phyloP scores from a whole-genome alignment of 2,329 filamentous ascomycete genomes.

The Cyphellophora attinorum region DNA sequence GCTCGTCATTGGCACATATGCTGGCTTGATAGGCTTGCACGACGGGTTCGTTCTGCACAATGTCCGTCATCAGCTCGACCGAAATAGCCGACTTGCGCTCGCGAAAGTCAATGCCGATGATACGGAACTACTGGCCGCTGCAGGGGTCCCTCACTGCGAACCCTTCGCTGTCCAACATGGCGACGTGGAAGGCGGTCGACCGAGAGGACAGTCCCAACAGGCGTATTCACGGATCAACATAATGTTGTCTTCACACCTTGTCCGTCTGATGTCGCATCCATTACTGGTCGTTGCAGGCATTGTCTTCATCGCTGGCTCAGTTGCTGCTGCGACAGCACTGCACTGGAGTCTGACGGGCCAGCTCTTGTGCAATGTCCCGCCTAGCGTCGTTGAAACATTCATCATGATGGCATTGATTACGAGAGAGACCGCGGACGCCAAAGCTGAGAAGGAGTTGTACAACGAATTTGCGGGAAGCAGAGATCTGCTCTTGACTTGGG shows the following conservation, averaged over 20 bases:
- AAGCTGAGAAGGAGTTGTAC: too few relatives aligned
- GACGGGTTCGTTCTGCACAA: constrained; percentile 39
- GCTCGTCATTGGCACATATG: constrained; percentile 40
- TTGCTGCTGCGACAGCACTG: constrained; percentile 22
- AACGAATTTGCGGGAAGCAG: too few relatives aligned
- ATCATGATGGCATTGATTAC: constrained; percentile 26
- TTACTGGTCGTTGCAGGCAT: constrained; percentile 21
- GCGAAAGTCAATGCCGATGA: constrained; percentile 10
- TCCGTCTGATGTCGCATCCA: constrained; percentile 22
- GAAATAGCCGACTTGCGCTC: constrained; percentile 15
- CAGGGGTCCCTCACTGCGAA: not conserved
- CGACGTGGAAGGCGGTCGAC: not conserved
- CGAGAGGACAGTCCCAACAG: constrained; percentile 9
- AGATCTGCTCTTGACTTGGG: too few relatives aligned
- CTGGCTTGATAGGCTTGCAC: constrained; percentile 35
- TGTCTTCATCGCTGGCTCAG: constrained; percentile 20
- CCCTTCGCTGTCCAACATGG: constrained; percentile 5
- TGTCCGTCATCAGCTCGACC: constrained; percentile 24
- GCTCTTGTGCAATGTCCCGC: constrained; percentile 26
- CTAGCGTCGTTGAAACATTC: constrained; percentile 27
- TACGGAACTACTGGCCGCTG: not conserved
- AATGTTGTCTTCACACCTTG: constrained; percentile 16
- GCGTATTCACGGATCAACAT: constrained; percentile 16
- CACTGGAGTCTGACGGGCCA: constrained; percentile 25
- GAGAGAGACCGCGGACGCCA: too few relatives aligned